These are phyloP conservation scores for Coemansia sp. DNA, from an alignment of 371 early-diverging fungal genomes.

Conservation along the genomic window DNA sequence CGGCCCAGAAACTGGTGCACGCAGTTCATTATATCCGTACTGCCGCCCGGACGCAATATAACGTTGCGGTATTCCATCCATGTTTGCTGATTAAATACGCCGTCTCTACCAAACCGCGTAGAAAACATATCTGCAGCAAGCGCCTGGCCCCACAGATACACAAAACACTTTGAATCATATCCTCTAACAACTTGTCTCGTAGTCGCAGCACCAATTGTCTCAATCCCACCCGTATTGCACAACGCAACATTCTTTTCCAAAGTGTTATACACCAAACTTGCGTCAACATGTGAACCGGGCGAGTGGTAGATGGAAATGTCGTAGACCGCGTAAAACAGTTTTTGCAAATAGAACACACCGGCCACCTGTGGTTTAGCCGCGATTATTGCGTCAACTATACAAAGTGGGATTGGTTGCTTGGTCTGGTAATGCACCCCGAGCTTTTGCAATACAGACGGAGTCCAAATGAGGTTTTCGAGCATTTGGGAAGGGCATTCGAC, in stretches of 20 bases:
- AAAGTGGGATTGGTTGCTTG: neutral
- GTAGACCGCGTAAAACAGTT: neutral
- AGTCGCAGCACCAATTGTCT: neutral
- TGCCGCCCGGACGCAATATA: neutral
- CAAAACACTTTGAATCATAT: neutral
- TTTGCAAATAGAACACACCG: neutral
- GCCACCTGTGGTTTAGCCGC: neutral
- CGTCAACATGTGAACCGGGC: neutral
- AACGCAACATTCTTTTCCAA: neutral
- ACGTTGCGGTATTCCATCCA: neutral
- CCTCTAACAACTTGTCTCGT: neutral
- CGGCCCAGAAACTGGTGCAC: neutral
- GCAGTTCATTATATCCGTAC: neutral
- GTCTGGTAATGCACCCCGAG: neutral
- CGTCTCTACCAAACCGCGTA: neutral
- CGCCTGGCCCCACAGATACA: constrained; percentile 3
- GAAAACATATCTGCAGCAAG: neutral
- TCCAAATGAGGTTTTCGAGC: neutral
- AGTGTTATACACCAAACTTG: neutral
- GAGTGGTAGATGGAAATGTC: neutral
- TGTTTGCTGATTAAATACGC: neutral
- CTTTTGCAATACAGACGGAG: neutral
- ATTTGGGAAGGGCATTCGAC: neutral
- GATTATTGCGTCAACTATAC: neutral
- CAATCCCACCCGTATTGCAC: neutral